These are phyloP conservation scores for Candida namnaoensis DNA, from an alignment of 805 yeast species.

Conservation along the genomic window DNA sequence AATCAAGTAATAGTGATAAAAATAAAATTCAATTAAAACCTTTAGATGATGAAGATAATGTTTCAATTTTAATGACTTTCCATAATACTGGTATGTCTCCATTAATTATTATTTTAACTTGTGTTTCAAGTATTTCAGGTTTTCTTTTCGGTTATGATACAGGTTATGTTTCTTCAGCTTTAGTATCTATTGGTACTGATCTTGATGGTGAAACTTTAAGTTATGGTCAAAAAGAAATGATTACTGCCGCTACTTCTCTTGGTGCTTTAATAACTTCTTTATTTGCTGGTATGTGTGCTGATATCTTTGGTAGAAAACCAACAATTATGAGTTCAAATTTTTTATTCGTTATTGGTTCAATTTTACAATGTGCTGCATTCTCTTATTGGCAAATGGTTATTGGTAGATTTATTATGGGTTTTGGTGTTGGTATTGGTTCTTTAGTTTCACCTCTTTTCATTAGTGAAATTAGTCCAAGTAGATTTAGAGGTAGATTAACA, in stretches of 20 bases:
- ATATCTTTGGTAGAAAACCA: constrained; percentile 75
- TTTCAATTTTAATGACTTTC: constrained; percentile 37
- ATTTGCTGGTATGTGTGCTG: constrained; percentile 77
- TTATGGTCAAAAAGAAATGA: constrained; percentile 77
- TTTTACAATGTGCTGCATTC: constrained; percentile 73
- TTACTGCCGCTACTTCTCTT: constrained; percentile 89
- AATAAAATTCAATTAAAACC: constrained; percentile 19
- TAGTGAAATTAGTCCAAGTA: constrained; percentile 86
- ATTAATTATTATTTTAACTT: constrained; percentile 59
- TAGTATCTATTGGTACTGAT: constrained; percentile 78
- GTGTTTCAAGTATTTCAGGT: constrained; percentile 84
- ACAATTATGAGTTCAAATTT: constrained; percentile 77
- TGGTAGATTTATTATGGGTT: constrained; percentile 91
- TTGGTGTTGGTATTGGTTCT: constrained; percentile 94
- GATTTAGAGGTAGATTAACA: constrained; percentile 85
- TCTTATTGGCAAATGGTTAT: constrained; percentile 85
- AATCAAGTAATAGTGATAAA: too few species aligned
- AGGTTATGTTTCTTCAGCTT: constrained; percentile 91
- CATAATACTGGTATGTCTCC: constrained; percentile 46
- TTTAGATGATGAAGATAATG: constrained; percentile 38
- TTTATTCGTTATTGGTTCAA: constrained; percentile 78
- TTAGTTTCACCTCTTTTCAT: constrained; percentile 91
- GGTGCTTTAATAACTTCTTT: constrained; percentile 84
- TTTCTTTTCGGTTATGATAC: constrained; percentile 98
- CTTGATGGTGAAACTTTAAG: constrained; percentile 50